Evolutionary conservation across 1,284 basidiomycete species (phyloP).

Genomic region (Cryptococcus deneoformans): DNA sequence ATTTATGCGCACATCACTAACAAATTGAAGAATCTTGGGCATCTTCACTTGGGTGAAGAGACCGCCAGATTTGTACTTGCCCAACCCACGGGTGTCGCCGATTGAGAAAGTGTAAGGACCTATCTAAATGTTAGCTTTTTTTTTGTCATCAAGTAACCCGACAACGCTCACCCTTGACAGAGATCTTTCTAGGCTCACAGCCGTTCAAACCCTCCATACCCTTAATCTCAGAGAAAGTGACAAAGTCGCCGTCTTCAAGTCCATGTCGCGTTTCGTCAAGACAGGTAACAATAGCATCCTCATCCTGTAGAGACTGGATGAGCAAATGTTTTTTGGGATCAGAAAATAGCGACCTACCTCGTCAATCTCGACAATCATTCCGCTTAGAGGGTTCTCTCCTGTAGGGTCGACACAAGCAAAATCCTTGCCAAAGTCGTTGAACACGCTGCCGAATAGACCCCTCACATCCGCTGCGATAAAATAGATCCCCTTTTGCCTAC

Average conservation of each 20-base stretch:
- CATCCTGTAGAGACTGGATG: conserved; percentile 55
- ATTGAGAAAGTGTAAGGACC: conserved; percentile 94
- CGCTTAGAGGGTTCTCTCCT: conserved; percentile 87
- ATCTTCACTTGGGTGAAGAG: conserved; percentile 99
- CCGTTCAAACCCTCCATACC: conserved; percentile 92
- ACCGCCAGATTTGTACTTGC: conserved; percentile 83
- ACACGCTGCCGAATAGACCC: conserved; percentile 93
- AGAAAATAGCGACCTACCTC: conserved; percentile 55
- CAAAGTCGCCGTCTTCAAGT: conserved; percentile 96
- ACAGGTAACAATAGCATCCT: conserved; percentile 90
- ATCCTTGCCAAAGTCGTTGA: conserved; percentile 94
- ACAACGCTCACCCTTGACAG: conserved; percentile 68
- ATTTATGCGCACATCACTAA: conserved; percentile 51
- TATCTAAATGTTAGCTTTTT: conserved; percentile 8
- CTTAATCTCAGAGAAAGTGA: conserved; percentile 96
- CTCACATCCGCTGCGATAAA: conserved; percentile 92
- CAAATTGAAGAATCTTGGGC: conserved; percentile 93
- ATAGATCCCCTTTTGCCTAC: conserved; percentile 79
- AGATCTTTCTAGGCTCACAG: conserved; percentile 85
- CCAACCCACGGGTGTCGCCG: conserved; percentile 76
- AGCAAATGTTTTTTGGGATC: too few relatives aligned
- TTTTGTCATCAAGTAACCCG: background rate
- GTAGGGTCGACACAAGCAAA: conserved; percentile 95
- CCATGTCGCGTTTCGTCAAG: conserved; percentile 97
- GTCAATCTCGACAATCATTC: conserved; percentile 92